phyloP scores from a whole-genome alignment of 2,329 filamentous ascomycete species.

The Ceratocystis papillata region DNA sequence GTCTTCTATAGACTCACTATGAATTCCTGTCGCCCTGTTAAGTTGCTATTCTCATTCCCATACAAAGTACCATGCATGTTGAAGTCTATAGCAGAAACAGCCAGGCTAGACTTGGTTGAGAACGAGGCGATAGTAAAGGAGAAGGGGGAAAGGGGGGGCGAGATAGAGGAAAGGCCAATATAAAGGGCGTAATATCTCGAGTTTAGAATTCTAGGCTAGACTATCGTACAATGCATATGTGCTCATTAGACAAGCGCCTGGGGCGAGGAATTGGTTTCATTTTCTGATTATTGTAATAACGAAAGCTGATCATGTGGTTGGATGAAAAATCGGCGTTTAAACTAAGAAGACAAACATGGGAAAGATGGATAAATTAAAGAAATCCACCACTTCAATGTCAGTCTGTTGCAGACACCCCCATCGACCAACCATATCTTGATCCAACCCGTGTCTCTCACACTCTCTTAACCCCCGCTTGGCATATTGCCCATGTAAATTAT shows the following conservation, averaged over 20 bases:
- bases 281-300: neutral
- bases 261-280: neutral
- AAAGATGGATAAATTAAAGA: neutral
- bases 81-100: neutral
- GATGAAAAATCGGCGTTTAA: neutral
- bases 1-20: too few relatives aligned
- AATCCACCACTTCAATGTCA: neutral
- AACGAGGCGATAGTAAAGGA: too few relatives aligned
- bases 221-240: neutral
- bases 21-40: too few relatives aligned
- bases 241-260: neutral
- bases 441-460: neutral
- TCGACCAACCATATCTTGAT: neutral
- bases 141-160: neutral
- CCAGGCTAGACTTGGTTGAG: neutral
- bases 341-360: neutral
- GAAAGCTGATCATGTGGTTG: constrained; percentile 6
- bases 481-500: neutral
- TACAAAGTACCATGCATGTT: neutral
- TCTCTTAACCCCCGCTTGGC: neutral
- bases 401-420: neutral
- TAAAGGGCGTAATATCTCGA: neutral
- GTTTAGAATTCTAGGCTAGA: neutral
- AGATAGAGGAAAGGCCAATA: neutral
- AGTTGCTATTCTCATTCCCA: neutral